Evolutionary conservation across 345 rosid genomes (phyloP), one percentile per base, ranked within the genome.

Genomic region (Eucalyptus sp.): DNA sequence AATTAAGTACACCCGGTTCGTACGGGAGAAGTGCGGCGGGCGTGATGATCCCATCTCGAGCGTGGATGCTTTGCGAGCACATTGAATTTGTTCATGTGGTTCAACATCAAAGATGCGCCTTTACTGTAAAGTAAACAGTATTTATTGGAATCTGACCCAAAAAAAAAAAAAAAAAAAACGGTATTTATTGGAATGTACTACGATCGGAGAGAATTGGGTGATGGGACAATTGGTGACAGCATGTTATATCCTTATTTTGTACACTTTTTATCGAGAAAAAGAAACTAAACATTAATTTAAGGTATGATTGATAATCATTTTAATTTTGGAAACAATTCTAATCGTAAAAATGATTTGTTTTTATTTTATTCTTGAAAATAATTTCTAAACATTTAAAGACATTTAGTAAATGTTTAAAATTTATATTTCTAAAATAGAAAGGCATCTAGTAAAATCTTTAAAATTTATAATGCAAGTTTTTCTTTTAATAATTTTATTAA

Each of bases 251-350:
- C 44, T 76, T 11, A 25, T 37, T 41, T 41, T 20, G 3, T 20
- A 2, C 37, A 20, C 5, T 31, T 41, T 20, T 76, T 20, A 20
- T 76, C 8, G 15, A 76, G 27, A 37, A 41, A 62, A 37, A 41
- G 10, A 44, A 37, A 10, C 27, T 37, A 20, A 20, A 17, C 11
- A 33, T 3, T 71, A 33, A 18, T 33, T 33, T 37, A 18, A 1
- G 0, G 1, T 37, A 0, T 0, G 1, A 0, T 52, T 20, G 5
- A 52, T 52, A 20, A 52, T 0, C 0, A 52, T 3, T 20, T 0
- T 52, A 0, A 3, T 20, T 0, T 0, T 0, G 0, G 2, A 0
- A 20, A 7, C 0, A 3, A 52, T 18, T 52, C 18, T 52, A 2
- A 0, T n/a, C 10, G 7, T 7, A 52, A 18, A 52, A 52, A 52